Percentiles rank a stretch among this genome's conserved stretches.
Conservation (phyloP, 2,329 filamentous ascomycete species). For the Aspergillus aculeatinus region DNA sequence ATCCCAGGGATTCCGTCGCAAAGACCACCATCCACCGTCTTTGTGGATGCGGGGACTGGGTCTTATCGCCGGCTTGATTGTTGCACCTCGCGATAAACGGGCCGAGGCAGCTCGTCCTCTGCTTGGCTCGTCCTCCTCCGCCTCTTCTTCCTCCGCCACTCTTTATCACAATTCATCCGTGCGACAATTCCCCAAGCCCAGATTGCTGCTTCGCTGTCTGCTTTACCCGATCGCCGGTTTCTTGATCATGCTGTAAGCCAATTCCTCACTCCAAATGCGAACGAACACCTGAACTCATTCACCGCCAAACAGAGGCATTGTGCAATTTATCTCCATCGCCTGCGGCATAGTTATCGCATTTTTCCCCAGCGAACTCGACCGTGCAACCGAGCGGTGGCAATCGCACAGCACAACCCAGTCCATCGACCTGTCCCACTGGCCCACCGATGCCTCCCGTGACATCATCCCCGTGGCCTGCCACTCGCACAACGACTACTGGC, state of each 20-base stretch:
- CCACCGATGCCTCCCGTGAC: conserved; percentile 52
- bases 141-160: neutral
- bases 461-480: conserved; percentile 54
- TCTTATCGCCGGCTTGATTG: neutral
- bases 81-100: neutral
- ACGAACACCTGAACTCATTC: neutral
- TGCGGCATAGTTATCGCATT: conserved; percentile 41
- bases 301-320: conserved; percentile 34
- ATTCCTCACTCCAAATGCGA: neutral
- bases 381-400: conserved; percentile 42
- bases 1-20: neutral
- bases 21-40: neutral
- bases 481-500: conserved; percentile 62
- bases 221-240: conserved; percentile 22
- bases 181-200: neutral
- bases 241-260: conserved; percentile 37
- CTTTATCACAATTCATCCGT: neutral
- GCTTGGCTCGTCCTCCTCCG: neutral
- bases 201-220: conserved; percentile 17
- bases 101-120: neutral
- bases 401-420: conserved; percentile 37
- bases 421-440: conserved; percentile 42
- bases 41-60: neutral
- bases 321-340: conserved; percentile 42
- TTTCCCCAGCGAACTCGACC: conserved; percentile 45